Base-by-base conservation (phyloP, 495 filamentous ascomycete species). In the Podospora sp. region DNA sequence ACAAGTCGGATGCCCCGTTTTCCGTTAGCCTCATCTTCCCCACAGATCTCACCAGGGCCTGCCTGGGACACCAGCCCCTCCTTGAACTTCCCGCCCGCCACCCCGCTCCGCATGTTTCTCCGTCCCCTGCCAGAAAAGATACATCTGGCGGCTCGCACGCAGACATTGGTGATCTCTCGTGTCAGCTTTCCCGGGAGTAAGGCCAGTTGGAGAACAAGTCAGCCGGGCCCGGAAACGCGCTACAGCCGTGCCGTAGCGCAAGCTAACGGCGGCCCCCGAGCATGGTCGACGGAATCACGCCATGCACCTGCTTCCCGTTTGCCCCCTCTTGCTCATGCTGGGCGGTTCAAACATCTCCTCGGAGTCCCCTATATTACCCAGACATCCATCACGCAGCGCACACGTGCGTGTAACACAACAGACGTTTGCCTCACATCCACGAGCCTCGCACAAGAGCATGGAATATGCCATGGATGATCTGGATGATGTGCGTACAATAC, bases 11-110 rank as follows among this genome's bases (percentile, higher is more conserved):
- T 65, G n/a, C n/a, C 16, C 36, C 35, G 29, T 29, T 57, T 62
- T 11, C 11, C 20, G 60, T 21, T 65, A 24, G 49, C 24, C 24
- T 59, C 49, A 33, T 36, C 27, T 64, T 56, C 67, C 62, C 67
- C 67, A 65, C 67, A 62, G 63, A 62, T 66, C 55, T 66, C 64
- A 66, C 60, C 63, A 40, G 49, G n/a, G 2, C 49, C 24, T 16
- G 29, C 49, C 24, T 20, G 25, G 25, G n/a, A 25, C 18, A 35
- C 60, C 21, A 50, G 26, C 22, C 33, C 60, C 20, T 33, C 27
- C 56, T 29, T 20, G 16, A 22, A 55, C 52, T n/a, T 11, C 52
- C 9, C 52, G 14, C n/a, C 52, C n/a, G 52, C 7, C 14, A 53
- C 52, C 52, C 56, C 22, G 22, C 26, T 33, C 26, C 56, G 22